Conservation (phyloP, 208 protist species). For the Eutreptiella sp. region DNA sequence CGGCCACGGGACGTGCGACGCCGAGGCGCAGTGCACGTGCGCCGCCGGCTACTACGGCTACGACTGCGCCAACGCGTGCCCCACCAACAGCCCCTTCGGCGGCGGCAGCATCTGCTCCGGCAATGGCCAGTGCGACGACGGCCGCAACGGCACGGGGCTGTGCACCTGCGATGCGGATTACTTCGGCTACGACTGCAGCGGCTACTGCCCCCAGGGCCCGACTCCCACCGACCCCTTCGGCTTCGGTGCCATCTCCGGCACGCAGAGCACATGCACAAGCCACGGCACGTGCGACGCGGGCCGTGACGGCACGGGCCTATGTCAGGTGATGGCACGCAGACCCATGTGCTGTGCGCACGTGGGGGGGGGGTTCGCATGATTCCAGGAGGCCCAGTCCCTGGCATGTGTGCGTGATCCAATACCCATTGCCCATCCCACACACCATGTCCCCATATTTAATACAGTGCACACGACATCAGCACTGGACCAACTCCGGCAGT, state of each 20-base stretch:
- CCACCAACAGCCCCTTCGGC: no score
- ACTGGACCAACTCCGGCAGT: no score
- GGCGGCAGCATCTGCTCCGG: background rate
- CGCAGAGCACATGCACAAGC: slow-evolving; percentile 18
- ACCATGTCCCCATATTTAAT: no score
- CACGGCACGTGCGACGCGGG: slow-evolving; percentile 11
- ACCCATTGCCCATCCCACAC: no score
- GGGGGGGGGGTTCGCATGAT: no score
- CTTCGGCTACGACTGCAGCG: background rate
- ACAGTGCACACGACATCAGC: no score
- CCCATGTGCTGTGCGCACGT: no score
- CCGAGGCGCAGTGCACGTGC: slow-evolving; percentile 16
- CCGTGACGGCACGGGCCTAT: slow-evolving; percentile 2
- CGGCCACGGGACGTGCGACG: slow-evolving; percentile 22
- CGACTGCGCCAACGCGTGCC: slow-evolving; percentile 3
- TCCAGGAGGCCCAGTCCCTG: no score
- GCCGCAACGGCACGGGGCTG: slow-evolving; percentile 7
- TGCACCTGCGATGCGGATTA: slow-evolving; percentile 20
- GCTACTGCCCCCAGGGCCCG: slow-evolving; percentile 5
- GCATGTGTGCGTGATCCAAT: no score
- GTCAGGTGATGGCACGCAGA: no score
- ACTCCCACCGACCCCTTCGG: no score
- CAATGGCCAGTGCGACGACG: slow-evolving; percentile 11
- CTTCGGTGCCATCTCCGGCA: no score
- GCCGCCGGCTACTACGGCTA: slow-evolving; percentile 18